Base-by-base conservation (phyloP, 2,329 filamentous ascomycete species). In the Hymenoscyphus infarciens region DNA sequence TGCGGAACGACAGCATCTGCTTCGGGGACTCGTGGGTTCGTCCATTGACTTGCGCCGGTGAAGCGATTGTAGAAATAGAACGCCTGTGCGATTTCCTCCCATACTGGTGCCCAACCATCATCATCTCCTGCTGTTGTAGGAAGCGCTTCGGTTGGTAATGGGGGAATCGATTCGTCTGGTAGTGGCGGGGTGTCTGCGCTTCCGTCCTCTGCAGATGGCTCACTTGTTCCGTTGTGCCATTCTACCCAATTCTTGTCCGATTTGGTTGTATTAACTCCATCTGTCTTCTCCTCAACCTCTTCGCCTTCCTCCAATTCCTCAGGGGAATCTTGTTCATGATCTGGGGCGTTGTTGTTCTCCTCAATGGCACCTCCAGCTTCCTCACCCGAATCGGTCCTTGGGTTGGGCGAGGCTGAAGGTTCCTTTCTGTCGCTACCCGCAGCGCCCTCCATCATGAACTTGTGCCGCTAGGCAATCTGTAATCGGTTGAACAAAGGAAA, bases 51-150 rank as follows among this genome's bases (percentile, higher is more conserved):
- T 63, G 83, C 79, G 39, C 85, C 82, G 3, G 90, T 95, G 74
- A 90, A 87, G 68, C 88, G 86, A 74, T 96, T 97, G 80, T 87
- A 87, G 77, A 96, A 97, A 78, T 92, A 96, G 78, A 87, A 96
- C 4, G 86, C 82, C 67, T 88, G 83, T 1, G 83, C 81, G 59
- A 75, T 81, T 27, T 83, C 77, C 70, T 96, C 91, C 90, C 90
- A 96, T 63, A 90, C 81, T 39, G 86, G 87, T 63, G 90, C 87
- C 92, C 92, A 97, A 63, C 92, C 92, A 70, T 88, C 86, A 64
- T 87, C 84, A 74, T 88, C 84, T 63, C 87, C 82, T 52, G 67
- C 65, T 66, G 71, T 72, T 31, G 75, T 73, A 52, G 80, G 79
- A 31, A 79, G 78, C 42, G 80, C 77, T 75, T 85, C 83, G 60